Evolutionary conservation across 2,329 filamentous ascomycete species (phyloP), one percentile per base, ranked within the genome.

Genomic region (Hypoxylon rubiginosum): DNA sequence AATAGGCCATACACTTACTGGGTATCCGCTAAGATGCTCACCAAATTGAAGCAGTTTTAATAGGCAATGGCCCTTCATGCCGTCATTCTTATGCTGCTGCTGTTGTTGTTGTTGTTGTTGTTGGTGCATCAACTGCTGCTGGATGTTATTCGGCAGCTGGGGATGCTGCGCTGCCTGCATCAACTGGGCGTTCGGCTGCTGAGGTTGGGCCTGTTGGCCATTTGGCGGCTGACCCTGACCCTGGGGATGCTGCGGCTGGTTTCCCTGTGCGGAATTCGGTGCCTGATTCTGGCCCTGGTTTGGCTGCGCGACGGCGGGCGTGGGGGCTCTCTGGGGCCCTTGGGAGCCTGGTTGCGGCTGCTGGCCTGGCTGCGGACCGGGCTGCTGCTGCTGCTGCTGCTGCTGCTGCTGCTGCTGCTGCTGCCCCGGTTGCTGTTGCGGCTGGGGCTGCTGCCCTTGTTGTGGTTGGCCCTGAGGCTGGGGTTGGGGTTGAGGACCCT

Each of bases 41-140:
- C 87, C 80, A 75, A 91, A 91, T 67, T 87, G 85, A 79, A 88
- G 83, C 46, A 91, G 77, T 74, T 84, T 88, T 61, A 91, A 76
- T 41, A 90, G 72, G 67, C 85, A 90, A 61, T 86, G 83, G 3
- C 85, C 83, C 73, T 86, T 89, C 77, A 86, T 82, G 43, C 79
- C 79, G 51, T 83, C 84, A 56, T 81, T 81, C 67, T 83, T 83
- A 70, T 85, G 84, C n/a, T n/a, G n/a, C n/a, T n/a, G n/a, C n/a
- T n/a, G n/a, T n/a, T n/a, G n/a, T n/a, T n/a, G n/a, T n/a, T n/a
- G n/a, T 58, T 84, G 84, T 62, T 84, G 80, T 57, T 82, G 74
- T 30, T 49, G 46, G 10, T 49, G 73, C 30, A 70, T 48, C 13
- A 72, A 59, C 30, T 74, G 73, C 53, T 74, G 72, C 52, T 76